phyloP scores from a whole-genome alignment of 768 basidiomycete genomes.

The Cystoderma amianthinum region DNA sequence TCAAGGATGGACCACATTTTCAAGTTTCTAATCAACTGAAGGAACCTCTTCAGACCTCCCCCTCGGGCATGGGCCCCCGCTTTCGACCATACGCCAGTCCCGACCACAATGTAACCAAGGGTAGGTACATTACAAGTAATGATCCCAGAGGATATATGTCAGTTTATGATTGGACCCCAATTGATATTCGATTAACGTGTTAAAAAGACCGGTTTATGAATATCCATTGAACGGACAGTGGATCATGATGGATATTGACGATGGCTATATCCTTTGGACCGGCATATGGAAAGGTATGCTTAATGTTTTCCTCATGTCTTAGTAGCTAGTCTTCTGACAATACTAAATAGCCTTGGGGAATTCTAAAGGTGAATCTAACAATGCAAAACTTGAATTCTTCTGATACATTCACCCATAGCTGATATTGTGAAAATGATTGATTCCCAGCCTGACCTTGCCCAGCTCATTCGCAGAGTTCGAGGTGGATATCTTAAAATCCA shows the following conservation, averaged over 20 bases:
- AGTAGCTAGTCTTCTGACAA: slow-evolving; percentile 5
- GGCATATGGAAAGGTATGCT: slow-evolving; percentile 85
- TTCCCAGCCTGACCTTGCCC: slow-evolving; percentile 81
- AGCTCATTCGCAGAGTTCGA: slow-evolving; percentile 75
- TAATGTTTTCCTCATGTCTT: neutral
- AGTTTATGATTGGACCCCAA: slow-evolving; percentile 15
- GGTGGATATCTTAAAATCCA: slow-evolving; percentile 90
- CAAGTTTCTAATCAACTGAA: no score
- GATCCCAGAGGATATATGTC: slow-evolving; percentile 88
- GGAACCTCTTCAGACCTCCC: slow-evolving; percentile 33
- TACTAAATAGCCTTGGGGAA: slow-evolving; percentile 71
- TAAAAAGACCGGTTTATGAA: slow-evolving; percentile 72
- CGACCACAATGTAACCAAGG: slow-evolving; percentile 77
- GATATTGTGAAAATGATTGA: slow-evolving; percentile 93
- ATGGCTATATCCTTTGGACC: slow-evolving; percentile 89
- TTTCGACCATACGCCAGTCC: slow-evolving; percentile 70
- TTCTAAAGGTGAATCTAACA: slow-evolving; percentile 59
- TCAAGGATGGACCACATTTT: no score
- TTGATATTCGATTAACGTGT: slow-evolving; percentile 10
- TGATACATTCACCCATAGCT: slow-evolving; percentile 34
- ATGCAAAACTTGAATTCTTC: slow-evolving; percentile 1
- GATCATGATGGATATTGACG: slow-evolving; percentile 96
- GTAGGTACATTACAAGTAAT: slow-evolving; percentile 85
- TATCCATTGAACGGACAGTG: slow-evolving; percentile 86
- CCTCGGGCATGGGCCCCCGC: slow-evolving; percentile 31